Evolutionary conservation across 441 rosid species (phyloP).

Genomic region (Aleurites moluccanus): DNA sequence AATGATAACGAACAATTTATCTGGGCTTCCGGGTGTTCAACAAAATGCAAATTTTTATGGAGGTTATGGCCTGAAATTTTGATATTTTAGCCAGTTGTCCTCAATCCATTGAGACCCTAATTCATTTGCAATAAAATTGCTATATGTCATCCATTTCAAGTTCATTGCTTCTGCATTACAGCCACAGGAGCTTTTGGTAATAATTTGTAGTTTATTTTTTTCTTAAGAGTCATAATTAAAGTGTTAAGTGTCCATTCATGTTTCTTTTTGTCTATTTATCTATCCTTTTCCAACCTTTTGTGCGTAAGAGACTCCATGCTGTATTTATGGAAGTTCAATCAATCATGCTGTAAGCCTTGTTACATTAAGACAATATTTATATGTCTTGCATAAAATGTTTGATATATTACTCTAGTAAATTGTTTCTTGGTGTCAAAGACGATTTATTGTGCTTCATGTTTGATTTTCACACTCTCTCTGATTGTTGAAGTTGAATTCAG

Average conservation of each 20-base stretch:
- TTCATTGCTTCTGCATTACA: background rate
- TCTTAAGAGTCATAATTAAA: background rate
- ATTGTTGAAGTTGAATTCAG: background rate
- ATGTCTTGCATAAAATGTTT: no score
- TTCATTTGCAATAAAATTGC: background rate
- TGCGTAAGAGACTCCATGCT: no score
- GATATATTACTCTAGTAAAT: background rate
- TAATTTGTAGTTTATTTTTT: background rate
- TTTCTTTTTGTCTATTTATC: background rate
- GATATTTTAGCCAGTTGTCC: background rate
- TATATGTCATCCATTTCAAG: background rate
- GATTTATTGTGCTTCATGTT: background rate
- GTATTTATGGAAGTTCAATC: conserved; percentile 7
- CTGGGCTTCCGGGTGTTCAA: background rate
- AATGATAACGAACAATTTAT: conserved; percentile 5
- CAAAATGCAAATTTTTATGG: background rate
- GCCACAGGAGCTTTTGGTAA: conserved; percentile 1
- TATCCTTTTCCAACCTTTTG: no score
- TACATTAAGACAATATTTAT: background rate
- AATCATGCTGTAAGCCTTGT: background rate
- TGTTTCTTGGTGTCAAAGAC: background rate
- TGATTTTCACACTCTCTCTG: background rate
- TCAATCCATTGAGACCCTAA: background rate
- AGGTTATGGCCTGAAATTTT: background rate
- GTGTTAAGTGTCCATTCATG: no score